Base-by-base conservation (phyloP, 768 basidiomycete genomes). In the Filobasidium floriforme region DNA sequence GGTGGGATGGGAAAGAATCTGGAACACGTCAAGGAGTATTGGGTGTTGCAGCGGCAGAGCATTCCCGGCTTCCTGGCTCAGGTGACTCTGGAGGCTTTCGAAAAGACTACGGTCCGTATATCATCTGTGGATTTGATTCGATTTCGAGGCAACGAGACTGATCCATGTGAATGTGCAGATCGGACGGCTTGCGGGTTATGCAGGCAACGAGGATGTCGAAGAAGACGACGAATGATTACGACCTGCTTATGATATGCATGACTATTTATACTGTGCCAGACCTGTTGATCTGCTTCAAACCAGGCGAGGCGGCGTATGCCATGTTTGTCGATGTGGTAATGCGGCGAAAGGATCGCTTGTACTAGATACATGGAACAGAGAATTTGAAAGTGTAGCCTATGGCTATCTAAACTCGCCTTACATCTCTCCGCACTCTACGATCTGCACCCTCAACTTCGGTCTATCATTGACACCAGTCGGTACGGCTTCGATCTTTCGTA, bases 401-500 rank as follows among this genome's bases (percentile, higher is more conserved):
- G 46, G 15, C 15, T 4, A 5, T 49, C 4, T 49, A 26, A 7
- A 18, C 40, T 19, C 37, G 18, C 19, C 10, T 44, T 71, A 78
- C 77, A 78, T 76, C 68, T 78, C 75, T 18, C 77, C 77, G 59
- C 77, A 78, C 63, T 78, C 77, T 65, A 65, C 29, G 29, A 63
- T 59, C 24, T 66, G 57, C 57, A 70, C 61, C 12, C 51, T 37
- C 40, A 60, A 28, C 32, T 65, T 66, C 24, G 61, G 51, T 28
- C 60, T 49, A 49, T 66, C 29, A 22, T 60, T 61, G 22, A 65
- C 43, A 28, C 80, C 80, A 0, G 92, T 97, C 10, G 92, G 85
- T 0, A 97, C 91, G 70, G 92, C 90, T 80, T 99, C 96, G 64
- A 99, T 90, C 78, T 97, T 98, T 70, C 94, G 84, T 60, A 99